Conservation (phyloP, 2,329 filamentous ascomycete genomes). For the Gremmenia infestans region DNA sequence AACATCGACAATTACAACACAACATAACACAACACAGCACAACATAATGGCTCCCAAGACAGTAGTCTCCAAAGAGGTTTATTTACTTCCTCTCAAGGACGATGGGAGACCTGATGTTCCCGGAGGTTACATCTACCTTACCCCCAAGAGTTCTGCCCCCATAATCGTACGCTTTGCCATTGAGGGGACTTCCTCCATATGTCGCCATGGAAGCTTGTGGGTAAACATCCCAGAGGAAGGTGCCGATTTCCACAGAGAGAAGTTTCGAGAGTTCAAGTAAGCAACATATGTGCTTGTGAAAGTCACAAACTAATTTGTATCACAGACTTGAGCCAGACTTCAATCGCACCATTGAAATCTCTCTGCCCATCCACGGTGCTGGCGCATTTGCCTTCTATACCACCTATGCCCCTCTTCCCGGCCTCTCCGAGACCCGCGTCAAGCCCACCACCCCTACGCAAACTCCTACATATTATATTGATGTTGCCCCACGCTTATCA, state of each 20-base stretch:
- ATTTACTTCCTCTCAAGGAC: conserved; percentile 86
- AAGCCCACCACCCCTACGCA: conserved; percentile 51
- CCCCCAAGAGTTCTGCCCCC: conserved; percentile 66
- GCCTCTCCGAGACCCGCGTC: conserved; percentile 50
- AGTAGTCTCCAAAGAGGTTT: conserved; percentile 67
- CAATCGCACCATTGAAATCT: conserved; percentile 85
- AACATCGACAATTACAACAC: background rate
- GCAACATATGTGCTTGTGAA: conserved; percentile 29
- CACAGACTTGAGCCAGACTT: conserved; percentile 82
- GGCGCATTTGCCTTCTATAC: conserved; percentile 94
- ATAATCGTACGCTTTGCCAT: conserved; percentile 84
- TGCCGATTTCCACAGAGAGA: conserved; percentile 68
- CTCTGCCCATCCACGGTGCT: conserved; percentile 74
- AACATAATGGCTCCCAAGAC: conserved; percentile 51
- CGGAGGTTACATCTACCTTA: conserved; percentile 87
- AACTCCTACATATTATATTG: conserved; percentile 83
- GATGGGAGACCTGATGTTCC: conserved; percentile 85
- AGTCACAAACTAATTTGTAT: conserved; percentile 12
- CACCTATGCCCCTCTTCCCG: conserved; percentile 82
- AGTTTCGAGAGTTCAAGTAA: conserved; percentile 87
- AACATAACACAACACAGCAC: background rate
- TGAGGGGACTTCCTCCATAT: conserved; percentile 93
- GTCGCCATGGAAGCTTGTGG: conserved; percentile 90
- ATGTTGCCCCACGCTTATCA: conserved; percentile 77
- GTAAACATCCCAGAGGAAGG: conserved; percentile 85